Evolutionary conservation across 768 basidiomycete genomes (phyloP), one percentile per base, ranked within the genome.

Genomic region (Agaricus sinodeliciosus): DNA sequence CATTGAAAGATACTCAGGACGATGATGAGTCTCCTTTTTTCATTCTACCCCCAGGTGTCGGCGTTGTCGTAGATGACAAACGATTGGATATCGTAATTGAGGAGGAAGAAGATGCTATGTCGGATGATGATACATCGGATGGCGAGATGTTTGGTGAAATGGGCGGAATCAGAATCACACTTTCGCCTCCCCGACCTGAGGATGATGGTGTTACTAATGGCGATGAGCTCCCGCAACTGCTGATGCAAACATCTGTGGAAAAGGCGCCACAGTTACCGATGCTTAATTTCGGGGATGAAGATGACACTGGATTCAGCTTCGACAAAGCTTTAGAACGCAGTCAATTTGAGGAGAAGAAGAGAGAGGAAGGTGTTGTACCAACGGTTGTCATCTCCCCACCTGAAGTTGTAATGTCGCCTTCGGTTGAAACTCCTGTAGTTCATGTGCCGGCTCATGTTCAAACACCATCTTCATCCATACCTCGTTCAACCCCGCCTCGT

Each of bases 141-240:
- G 74, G 74, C 18, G 76, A 80, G 40, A 75, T 81, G 58, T 73
- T 81, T 50, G 83, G 82, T 27, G 79, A 84, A 51, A 78, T 79
- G 40, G 80, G 82, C 25, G 88, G 87, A 4, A 86, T 90, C 62
- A 81, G 76, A 56, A 88, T 90, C 59, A 85, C 76, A 3, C 88
- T 90, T 56, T 81, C 79, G 3, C 78, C 82, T 16, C 83, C 87
- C n/a, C 68, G 69, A 22, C 52, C 52, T 9, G 72, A 72, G 22
- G 72, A 71, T 36, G 64, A 65, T 22, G 63, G 63, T 22, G 59
- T 57, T 15, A 54, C 60, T 27, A 62, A 68, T 34, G 65, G 62
- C 27, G 62, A 68, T 37, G 65, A 63, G 44, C 51, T 48, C 11
- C 60, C 60, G 31, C 69, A 68, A 49, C 34, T 42, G 61, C 66